Percentiles rank a stretch among this genome's conserved stretches.
These are phyloP conservation scores for Leavenworthia alabamica DNA, from an alignment of 345 rosid species.

Conservation along the genomic window DNA sequence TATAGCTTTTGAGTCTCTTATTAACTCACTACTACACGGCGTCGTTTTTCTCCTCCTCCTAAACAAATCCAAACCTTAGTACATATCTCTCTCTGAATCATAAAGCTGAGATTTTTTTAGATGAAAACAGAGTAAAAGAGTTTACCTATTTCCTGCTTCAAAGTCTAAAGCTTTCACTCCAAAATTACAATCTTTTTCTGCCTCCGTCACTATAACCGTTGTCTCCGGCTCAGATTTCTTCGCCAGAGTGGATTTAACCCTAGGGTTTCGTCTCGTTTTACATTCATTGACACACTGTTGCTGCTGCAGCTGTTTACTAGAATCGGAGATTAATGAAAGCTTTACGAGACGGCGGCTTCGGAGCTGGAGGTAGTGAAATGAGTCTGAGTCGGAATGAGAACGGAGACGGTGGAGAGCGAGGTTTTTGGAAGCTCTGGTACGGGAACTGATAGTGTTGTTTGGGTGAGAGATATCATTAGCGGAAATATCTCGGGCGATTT, in stretches of 20 bases:
- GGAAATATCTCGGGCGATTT: conserved; percentile 35
- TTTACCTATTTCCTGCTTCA: conserved; percentile 20
- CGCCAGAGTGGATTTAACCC: neutral
- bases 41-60: conserved; percentile 37
- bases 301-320: conserved; percentile 10
- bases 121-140: conserved; percentile 9
- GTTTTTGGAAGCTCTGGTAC: conserved; percentile 56
- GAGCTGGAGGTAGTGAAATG: conserved; percentile 60
- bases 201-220: neutral
- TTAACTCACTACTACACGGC: conserved; percentile 43
- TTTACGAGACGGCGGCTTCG: conserved; percentile 54
- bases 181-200: conserved; percentile 1
- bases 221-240: neutral
- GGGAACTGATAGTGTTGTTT: conserved; percentile 34
- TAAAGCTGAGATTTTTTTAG: neutral
- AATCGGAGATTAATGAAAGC: conserved; percentile 11
- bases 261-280: conserved; percentile 12
- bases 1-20: conserved; percentile 32
- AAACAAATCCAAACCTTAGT: neutral
- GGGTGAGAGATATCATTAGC: conserved; percentile 36
- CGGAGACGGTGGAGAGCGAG: conserved; percentile 50
- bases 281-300: neutral
- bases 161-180: conserved; percentile 12
- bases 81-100: neutral
- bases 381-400: conserved; percentile 23